Percentiles rank a stretch among this genome's conserved stretches.
Evolutionary conservation across 257 asterid species (phyloP).

Genomic region (Solanum virginianum): DNA sequence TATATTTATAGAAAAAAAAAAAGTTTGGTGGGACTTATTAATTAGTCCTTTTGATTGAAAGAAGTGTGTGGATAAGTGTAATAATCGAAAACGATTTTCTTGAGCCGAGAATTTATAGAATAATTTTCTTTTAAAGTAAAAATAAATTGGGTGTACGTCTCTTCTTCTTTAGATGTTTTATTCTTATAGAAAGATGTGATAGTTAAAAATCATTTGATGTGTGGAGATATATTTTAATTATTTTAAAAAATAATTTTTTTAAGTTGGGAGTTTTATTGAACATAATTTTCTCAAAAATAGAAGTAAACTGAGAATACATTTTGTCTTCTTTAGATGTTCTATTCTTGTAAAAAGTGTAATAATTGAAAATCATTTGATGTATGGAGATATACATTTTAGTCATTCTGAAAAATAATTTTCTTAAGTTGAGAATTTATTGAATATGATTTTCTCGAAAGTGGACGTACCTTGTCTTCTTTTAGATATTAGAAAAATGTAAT

Average conservation of each 20-base stretch:
- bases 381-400: not conserved
- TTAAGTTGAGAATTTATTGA: no score
- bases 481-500: no score
- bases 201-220: no score
- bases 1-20: not conserved
- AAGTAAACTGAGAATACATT: not conserved
- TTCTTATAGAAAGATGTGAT: no score
- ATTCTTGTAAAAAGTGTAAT: no score
- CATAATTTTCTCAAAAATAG: not conserved
- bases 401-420: not conserved
- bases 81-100: not conserved
- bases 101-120: rapidly evolving
- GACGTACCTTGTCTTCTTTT: no score
- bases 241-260: not conserved
- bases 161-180: no score
- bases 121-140: not conserved
- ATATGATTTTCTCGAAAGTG: not conserved
- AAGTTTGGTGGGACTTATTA: not conserved
- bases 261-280: no score
- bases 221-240: not conserved
- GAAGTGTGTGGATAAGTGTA: not conserved
- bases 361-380: no score
- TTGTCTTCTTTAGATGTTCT: no score
- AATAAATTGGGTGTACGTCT: not conserved
- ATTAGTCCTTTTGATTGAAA: not conserved